Base-by-base conservation (phyloP, 495 filamentous ascomycete species). In the Lepidopterella palustris region DNA sequence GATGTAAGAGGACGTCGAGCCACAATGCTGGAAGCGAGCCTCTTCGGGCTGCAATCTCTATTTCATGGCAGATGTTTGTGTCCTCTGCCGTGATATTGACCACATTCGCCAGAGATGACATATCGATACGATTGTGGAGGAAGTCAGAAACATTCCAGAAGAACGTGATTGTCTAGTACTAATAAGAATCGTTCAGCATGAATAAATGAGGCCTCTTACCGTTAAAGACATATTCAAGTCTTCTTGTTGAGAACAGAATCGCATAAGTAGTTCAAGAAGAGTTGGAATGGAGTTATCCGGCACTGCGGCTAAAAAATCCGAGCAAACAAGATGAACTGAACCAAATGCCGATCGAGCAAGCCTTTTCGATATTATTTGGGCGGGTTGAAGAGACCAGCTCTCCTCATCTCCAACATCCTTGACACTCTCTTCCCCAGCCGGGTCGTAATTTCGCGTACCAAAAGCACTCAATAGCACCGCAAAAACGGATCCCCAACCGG, bases 151-250 rank as follows among this genome's bases (percentile, higher is more conserved):
- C 81, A 61, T 90, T 90, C 87, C 90, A 96, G 73, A 95, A 96
- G 67, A 95, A 95, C 0, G 92, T 95, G 10, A 93, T 87, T 1
- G 90, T 92, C 82, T 87, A 31, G 21, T 21, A 35, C 13, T 55
- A 50, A 8, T 15, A 21, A 26, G 60, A 32, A 57, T 29, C 9
- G 15, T 25, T 5, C 0, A 40, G 25, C 24, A 9, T 24, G 42
- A 48, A 20, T 0, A 45, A 3, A 24, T 21, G 13, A 26, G 18
- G 29, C 6, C 0, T 66, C 80, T 71, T 74, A 87, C 86, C 15
- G 95, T 97, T 15, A 98, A 76, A 0, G 92, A 95, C 57, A 97
- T 95, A 64, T 98, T 98, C 55, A 98, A 82, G 71, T 97, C 93
- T 63, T 95, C 87, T 35, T 84, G 79, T 69, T 97, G 92, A 1